Evolutionary conservation across 2,329 filamentous ascomycete species (phyloP).

Genomic region (Lasiodiplodia sp.): DNA sequence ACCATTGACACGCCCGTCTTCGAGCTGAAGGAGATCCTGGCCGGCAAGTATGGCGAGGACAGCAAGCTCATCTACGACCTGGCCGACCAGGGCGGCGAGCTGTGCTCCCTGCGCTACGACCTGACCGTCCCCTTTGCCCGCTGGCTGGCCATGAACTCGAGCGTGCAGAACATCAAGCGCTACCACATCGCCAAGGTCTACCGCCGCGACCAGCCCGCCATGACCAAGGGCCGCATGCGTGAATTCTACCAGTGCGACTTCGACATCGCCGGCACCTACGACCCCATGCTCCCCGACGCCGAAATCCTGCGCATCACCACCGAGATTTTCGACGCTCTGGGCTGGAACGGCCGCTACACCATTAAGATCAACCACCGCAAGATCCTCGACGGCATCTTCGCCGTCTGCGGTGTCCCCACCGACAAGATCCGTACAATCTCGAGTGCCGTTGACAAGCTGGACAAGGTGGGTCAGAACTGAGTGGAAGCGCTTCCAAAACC

Average conservation of each 20-base stretch:
- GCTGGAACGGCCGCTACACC: slow-evolving; percentile 76
- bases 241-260: slow-evolving; percentile 99
- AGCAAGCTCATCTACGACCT: slow-evolving; percentile 92
- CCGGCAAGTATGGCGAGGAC: slow-evolving; percentile 92
- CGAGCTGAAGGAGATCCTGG: slow-evolving; percentile 83
- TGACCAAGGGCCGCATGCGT: slow-evolving; percentile 90
- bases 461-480: slow-evolving; percentile 67
- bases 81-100: slow-evolving; percentile 85
- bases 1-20: slow-evolving; percentile 85
- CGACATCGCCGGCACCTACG: slow-evolving; percentile 87
- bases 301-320: slow-evolving; percentile 85
- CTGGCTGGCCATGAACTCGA: slow-evolving; percentile 90
- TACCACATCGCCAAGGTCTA: slow-evolving; percentile 97
- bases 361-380: slow-evolving; percentile 97
- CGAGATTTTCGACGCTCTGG: slow-evolving; percentile 84
- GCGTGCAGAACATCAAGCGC: slow-evolving; percentile 84
- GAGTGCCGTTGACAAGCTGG: slow-evolving; percentile 93
- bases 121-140: slow-evolving; percentile 89
- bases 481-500: background rate
- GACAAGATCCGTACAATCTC: slow-evolving; percentile 90
- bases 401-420: slow-evolving; percentile 85
- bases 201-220: slow-evolving; percentile 80
- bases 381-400: slow-evolving; percentile 90
- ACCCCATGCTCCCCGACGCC: slow-evolving; percentile 90
- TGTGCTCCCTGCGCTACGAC: slow-evolving; percentile 85